phyloP scores from a whole-genome alignment of 2,329 filamentous ascomycete species.

The Eutypa lata region DNA sequence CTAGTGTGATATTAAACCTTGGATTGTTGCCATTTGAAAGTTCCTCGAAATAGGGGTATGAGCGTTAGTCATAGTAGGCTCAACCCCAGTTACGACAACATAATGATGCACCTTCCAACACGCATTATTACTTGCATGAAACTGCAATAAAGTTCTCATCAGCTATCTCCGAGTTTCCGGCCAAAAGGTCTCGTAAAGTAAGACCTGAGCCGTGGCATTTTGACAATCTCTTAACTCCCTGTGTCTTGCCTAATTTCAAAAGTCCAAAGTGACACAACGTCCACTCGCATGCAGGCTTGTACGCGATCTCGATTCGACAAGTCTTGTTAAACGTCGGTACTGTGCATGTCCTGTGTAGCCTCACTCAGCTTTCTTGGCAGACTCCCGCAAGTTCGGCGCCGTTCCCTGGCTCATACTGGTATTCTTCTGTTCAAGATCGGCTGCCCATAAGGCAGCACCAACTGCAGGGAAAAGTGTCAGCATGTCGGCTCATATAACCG shows the following conservation, averaged over 20 bases:
- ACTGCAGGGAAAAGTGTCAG: conserved; percentile 44
- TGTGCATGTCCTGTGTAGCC: conserved; percentile 14
- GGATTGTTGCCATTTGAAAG: too few species aligned
- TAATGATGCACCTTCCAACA: too few species aligned
- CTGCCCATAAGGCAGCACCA: conserved; percentile 91
- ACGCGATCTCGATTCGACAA: conserved; percentile 19
- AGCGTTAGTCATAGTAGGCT: too few species aligned
- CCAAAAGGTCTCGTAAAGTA: not conserved
- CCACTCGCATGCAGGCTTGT: conserved; percentile 9
- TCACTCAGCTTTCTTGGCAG: conserved; percentile 48
- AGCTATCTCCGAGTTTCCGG: not conserved
- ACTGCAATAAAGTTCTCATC: too few species aligned
- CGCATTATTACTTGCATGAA: too few species aligned
- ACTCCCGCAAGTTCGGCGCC: conserved; percentile 47
- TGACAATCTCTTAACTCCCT: not conserved
- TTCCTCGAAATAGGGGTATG: too few species aligned
- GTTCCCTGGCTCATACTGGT: conserved; percentile 47
- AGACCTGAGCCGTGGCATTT: too few species aligned
- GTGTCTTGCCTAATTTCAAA: not conserved
- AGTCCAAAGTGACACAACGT: not conserved
- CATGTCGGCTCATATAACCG: not conserved
- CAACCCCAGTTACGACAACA: too few species aligned
- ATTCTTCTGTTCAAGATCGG: conserved; percentile 68
- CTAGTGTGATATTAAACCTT: too few species aligned
- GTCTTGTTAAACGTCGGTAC: conserved; percentile 21